Conservation (phyloP, 208 protist species). For the Trypanosoma mega region DNA sequence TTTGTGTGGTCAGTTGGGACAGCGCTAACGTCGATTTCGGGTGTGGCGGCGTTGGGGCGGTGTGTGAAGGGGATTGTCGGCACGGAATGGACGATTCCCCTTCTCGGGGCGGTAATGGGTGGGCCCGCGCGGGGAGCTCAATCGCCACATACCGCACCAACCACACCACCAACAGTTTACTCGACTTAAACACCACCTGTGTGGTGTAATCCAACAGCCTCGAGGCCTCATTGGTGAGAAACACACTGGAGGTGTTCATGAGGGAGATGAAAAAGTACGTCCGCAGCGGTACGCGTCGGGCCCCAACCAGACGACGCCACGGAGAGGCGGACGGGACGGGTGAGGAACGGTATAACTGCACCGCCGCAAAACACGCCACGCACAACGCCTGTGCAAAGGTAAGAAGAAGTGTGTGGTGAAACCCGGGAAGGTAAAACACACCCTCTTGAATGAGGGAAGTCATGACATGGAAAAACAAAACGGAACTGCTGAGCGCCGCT, state of each 20-base stretch:
- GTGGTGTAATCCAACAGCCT: conserved; percentile 45
- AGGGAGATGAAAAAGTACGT: conserved; percentile 50
- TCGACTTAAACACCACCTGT: conserved; percentile 70
- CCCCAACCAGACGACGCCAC: conserved; percentile 9
- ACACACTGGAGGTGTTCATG: conserved; percentile 38
- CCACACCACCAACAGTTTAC: conserved; percentile 56
- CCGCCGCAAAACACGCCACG: conserved; percentile 27
- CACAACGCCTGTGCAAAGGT: conserved; percentile 37
- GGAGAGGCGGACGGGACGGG: background rate
- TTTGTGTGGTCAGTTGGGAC: no score
- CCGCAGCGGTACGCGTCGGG: conserved; percentile 27
- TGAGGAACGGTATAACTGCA: conserved; percentile 21
- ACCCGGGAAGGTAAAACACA: conserved; percentile 59
- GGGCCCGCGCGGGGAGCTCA: conserved; percentile 18
- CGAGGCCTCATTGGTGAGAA: conserved; percentile 50
- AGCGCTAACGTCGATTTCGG: no score
- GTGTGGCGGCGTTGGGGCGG: no score
- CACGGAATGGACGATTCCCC: no score
- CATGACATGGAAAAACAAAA: conserved; percentile 46
- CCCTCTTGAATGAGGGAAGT: conserved; percentile 44
- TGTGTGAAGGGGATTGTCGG: no score
- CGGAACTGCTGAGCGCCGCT: conserved; percentile 22
- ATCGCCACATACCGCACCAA: conserved; percentile 32
- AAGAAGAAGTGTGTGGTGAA: conserved; percentile 41
- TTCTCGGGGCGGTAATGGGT: no score